Percentiles rank a stretch among this genome's conserved stretches.
phyloP scores from a whole-genome alignment of 352 stramenopile genomes.

The Phytophthora pisi region DNA sequence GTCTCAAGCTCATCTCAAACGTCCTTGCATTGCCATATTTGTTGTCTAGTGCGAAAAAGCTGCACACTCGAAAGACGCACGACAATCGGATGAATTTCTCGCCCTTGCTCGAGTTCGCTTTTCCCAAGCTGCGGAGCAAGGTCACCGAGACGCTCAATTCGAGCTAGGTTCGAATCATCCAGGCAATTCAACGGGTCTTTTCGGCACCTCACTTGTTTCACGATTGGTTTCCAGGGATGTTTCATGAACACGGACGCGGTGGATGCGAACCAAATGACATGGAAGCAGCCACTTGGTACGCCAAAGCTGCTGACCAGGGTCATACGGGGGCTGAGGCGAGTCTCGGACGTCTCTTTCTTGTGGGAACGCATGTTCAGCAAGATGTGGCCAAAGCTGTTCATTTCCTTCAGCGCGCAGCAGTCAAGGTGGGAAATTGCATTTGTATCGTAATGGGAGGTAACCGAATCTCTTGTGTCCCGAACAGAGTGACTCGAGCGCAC shows the following conservation, averaged over 20 bases:
- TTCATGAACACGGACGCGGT: slow-evolving; percentile 43
- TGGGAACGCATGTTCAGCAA: slow-evolving; percentile 27
- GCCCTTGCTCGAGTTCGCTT: slow-evolving; percentile 48
- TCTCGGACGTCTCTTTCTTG: slow-evolving; percentile 53
- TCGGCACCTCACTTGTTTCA: neutral
- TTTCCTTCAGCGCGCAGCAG: slow-evolving; percentile 64
- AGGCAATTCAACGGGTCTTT: neutral
- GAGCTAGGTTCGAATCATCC: slow-evolving; percentile 38
- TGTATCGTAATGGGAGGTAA: neutral
- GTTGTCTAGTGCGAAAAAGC: slow-evolving; percentile 55
- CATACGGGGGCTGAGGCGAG: slow-evolving; percentile 57
- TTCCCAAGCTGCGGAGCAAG: slow-evolving; percentile 54
- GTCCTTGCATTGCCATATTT: neutral
- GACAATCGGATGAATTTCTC: slow-evolving; percentile 46
- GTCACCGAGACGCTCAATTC: slow-evolving; percentile 62
- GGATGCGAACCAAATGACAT: slow-evolving; percentile 18
- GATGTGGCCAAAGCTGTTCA: slow-evolving; percentile 65
- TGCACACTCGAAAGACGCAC: slow-evolving; percentile 34
- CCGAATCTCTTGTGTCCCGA: neutral
- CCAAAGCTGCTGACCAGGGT: slow-evolving; percentile 53
- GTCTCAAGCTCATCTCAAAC: too few species aligned
- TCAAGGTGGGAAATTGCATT: slow-evolving; percentile 33
- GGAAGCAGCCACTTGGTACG: slow-evolving; percentile 54
- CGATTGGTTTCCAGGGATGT: slow-evolving; percentile 25
- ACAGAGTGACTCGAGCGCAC: slow-evolving; percentile 50